Base-by-base conservation (phyloP, 176 grass and related monocot species). In the Ananas comosus region DNA sequence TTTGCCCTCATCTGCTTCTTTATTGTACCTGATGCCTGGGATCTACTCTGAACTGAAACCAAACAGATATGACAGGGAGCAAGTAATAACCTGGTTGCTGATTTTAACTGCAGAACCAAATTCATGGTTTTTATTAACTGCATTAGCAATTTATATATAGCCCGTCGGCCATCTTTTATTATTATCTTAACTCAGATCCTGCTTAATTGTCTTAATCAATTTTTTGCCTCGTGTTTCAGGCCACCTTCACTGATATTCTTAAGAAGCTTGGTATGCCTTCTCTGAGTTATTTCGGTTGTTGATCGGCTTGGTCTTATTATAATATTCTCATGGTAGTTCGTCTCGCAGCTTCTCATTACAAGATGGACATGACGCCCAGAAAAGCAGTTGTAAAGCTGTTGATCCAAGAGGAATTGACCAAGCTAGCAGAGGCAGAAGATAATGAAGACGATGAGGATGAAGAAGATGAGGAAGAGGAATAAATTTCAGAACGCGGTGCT, bases 241-340 rank as follows among this genome's bases (percentile, higher is more conserved):
- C 89, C 54, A 92, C 89, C 75, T 92, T 92, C 68, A 92, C 82
- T 63, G 89, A 92, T 70, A 92, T 92, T 73, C 77, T 92, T 64
- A 83, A 83, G 74, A 85, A 85, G 80, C 82, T 92, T 3, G 85
- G 89, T 92, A 85, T 80, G 76, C 27, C 68, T 53, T 74, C 69
- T 23, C 72, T 64, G 24, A 57, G 24, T 74, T 25, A 48, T 66
- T 16, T 67, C 11, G 8, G n/a, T 22, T 49, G 9, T 12, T 54
- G 9, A 57, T 27, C 51, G 12, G 6, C 11, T 13, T 13, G 10
- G 24, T 23, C 17, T 42, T 42, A 12, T 51, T 13, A 25, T 50
- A 10, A 9, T 12, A 67, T 48, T 10, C 33, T 61, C 10, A 27
- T 48, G 12, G 63, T 63, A 16, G 14, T 56, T 14, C 13, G 4